Base-by-base conservation (phyloP, 2,329 filamentous ascomycete species). In the Aspergillus aculeatus region DNA sequence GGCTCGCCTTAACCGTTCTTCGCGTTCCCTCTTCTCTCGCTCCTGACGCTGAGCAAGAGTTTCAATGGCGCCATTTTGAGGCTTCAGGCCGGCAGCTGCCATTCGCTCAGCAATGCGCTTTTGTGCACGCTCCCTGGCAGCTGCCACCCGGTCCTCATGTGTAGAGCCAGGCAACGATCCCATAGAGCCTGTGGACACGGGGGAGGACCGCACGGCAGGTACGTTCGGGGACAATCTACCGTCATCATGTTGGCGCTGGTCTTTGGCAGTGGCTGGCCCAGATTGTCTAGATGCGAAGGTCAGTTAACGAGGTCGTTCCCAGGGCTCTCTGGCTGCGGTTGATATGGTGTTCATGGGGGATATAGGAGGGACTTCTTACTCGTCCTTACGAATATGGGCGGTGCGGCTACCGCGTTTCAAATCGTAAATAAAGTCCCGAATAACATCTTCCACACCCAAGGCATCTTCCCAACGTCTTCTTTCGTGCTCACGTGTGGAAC, bases 371-470 rank as follows among this genome's bases (percentile, higher is more conserved):
- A 19, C 16, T 56, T 62, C 80, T 73, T 75, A 83, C 77, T 87
- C 85, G 71, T 88, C 83, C 64, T 83, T 84, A 56, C 86, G 80
- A 59, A 96, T 78, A 60, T 88, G 88, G 56, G 91, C 83, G 64
- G 91, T 84, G 65, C 92, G 87, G 74, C 92, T 96, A 63, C 88
- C 90, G 62, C 94, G 87, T 74, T 97, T 93, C 56, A 99, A 81
- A 67, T 98, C 95, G 73, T 95, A 98, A 73, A 99, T 99, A 76
- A 99, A 98, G 71, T 99, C 95, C 70, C 92, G 91, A 62, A 98
- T 90, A 70, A 96, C 92, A 70, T 99, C 94, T 73, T 99, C 95
- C 29, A 99, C 95, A 29, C 95, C 95, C 41, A 99, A 83, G 10
- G 87, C 95, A 76, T 99, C 95, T 68, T 99, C 92, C 95, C 95